Conservation (phyloP, 2,329 filamentous ascomycete species). For the Beauveria medogensis region DNA sequence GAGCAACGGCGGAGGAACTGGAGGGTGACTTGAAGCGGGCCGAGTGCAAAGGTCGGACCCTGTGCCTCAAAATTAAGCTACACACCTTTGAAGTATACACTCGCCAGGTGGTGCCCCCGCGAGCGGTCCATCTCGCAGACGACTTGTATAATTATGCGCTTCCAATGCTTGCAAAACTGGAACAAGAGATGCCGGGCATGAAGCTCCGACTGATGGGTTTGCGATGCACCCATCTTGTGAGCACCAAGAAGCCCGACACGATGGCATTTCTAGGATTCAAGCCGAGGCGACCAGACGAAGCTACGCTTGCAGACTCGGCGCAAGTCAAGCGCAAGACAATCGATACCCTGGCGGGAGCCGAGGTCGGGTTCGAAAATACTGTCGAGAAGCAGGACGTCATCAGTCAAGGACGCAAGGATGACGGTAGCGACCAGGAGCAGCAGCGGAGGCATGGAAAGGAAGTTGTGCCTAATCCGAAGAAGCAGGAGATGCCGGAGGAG, state of each 20-base stretch:
- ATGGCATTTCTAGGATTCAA: constrained; percentile 70
- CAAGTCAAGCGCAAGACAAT: not conserved
- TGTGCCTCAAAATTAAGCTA: constrained; percentile 87
- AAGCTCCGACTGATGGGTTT: constrained; percentile 81
- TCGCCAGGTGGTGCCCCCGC: constrained; percentile 67
- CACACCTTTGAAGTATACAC: constrained; percentile 91
- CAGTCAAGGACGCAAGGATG: not conserved
- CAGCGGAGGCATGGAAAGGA: constrained; percentile 44
- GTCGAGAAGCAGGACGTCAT: not conserved
- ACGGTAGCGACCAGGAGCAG: constrained; percentile 30
- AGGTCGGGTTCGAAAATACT: not conserved
- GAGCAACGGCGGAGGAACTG: constrained; percentile 73
- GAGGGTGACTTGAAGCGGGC: constrained; percentile 76
- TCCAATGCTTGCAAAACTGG: constrained; percentile 75
- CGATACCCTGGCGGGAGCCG: constrained; percentile 9
- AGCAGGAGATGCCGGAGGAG: constrained; percentile 27
- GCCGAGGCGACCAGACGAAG: constrained; percentile 19
- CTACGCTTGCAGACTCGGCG: not conserved
- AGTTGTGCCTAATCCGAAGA: constrained; percentile 37
- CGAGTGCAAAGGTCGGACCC: constrained; percentile 79
- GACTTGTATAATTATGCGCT: constrained; percentile 77
- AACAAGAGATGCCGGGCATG: constrained; percentile 74
- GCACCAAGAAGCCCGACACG: constrained; percentile 71
- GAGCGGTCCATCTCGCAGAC: constrained; percentile 62
- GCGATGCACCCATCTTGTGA: constrained; percentile 78